These are phyloP conservation scores for Vitis rotundifolia DNA, from an alignment of 164 flowering plant species.

Conservation along the genomic window DNA sequence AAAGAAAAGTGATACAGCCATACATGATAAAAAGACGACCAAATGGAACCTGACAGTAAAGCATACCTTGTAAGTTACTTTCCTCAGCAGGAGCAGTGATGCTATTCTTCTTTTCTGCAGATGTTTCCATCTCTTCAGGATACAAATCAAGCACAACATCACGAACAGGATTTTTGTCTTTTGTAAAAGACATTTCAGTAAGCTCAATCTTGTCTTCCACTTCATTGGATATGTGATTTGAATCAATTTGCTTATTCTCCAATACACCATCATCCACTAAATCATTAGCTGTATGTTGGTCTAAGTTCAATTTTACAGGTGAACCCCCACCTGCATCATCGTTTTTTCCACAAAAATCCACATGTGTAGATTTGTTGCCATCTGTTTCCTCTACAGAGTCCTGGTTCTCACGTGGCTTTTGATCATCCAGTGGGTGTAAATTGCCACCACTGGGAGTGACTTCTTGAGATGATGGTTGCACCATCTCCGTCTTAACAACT, in stretches of 20 bases:
- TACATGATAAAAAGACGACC: background rate
- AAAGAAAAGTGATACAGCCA: background rate
- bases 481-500: slow-evolving; percentile 69
- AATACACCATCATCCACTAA: slow-evolving; percentile 80
- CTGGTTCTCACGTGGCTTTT: slow-evolving; percentile 55
- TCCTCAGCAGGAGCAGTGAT: background rate
- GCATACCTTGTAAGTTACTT: slow-evolving; percentile 2
- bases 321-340: slow-evolving; percentile 54
- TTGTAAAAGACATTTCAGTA: slow-evolving; percentile 32
- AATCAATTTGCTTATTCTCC: slow-evolving; percentile 67
- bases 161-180: slow-evolving; percentile 19
- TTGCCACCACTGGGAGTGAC: slow-evolving; percentile 58
- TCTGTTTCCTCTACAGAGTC: slow-evolving; percentile 42
- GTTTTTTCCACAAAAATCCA: slow-evolving; percentile 46
- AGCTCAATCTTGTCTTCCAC: slow-evolving; percentile 41
- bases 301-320: slow-evolving; percentile 72
- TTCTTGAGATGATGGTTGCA: slow-evolving; percentile 70
- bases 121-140: no score
- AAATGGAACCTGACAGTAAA: background rate
- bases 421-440: slow-evolving; percentile 63
- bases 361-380: slow-evolving; percentile 37
- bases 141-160: no score
- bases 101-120: no score
- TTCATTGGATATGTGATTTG: slow-evolving; percentile 42
- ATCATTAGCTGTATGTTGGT: slow-evolving; percentile 81